A percentile compares a stretch with the other conserved stretches of the same genome.
Evolutionary conservation across 768 basidiomycete species (phyloP).

Genomic region (Boletus rubropictus): DNA sequence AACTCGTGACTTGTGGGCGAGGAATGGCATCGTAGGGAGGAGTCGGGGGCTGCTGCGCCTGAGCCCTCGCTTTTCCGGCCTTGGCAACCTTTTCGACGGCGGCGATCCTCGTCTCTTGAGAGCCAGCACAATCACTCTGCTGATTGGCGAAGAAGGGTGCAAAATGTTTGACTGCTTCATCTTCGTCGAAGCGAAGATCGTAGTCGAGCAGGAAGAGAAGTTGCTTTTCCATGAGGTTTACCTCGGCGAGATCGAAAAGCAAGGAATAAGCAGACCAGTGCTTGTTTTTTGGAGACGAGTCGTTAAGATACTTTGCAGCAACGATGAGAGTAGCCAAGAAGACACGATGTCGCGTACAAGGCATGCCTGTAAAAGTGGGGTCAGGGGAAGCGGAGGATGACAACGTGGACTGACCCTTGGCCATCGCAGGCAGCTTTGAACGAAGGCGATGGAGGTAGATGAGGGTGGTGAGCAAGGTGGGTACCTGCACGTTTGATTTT

Average conservation of each 20-base stretch:
- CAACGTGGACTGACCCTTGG: constrained; percentile 59
- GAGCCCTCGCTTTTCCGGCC: constrained; percentile 49
- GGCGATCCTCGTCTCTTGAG: constrained; percentile 42
- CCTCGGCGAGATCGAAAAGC: constrained; percentile 70
- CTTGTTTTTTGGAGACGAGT: constrained; percentile 90
- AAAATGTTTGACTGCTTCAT: constrained; percentile 68
- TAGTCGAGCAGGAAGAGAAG: constrained; percentile 89
- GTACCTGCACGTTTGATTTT: constrained; percentile 81
- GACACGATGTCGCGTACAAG: constrained; percentile 90
- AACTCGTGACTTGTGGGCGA: constrained; percentile 23
- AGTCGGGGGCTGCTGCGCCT: constrained; percentile 40
- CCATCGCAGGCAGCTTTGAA: constrained; percentile 70
- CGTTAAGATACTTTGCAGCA: constrained; percentile 95
- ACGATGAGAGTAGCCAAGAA: constrained; percentile 96
- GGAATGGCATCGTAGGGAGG: constrained; percentile 36
- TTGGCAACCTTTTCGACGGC: constrained; percentile 52
- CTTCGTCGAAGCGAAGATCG: constrained; percentile 85
- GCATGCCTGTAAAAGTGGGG: constrained; percentile 46
- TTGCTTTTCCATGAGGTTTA: constrained; percentile 98
- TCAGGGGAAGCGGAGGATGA: constrained; percentile 7
- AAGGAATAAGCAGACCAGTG: constrained; percentile 83
- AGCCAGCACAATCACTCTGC: constrained; percentile 17
- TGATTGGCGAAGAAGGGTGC: constrained; percentile 52
- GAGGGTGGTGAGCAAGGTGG: constrained; percentile 85
- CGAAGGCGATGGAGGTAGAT: constrained; percentile 88